Base-by-base conservation (phyloP, 306 rosid species). In the Cucurbita argyrosperma region DNA sequence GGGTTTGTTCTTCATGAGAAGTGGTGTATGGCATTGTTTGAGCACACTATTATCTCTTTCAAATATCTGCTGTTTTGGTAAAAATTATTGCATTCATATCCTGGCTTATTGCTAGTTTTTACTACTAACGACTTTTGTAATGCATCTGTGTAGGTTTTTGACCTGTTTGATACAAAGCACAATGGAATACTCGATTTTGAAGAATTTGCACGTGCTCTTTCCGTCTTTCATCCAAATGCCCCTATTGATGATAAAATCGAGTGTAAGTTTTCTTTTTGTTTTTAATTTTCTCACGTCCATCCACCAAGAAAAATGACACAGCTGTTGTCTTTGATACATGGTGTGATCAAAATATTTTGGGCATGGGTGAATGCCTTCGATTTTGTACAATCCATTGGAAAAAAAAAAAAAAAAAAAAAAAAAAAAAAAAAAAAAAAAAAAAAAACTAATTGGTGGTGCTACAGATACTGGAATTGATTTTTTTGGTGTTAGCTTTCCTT, bases 141-240 rank as follows among this genome's bases (percentile, higher is more conserved):
- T 81, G 81, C 37, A 59, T 76, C 80, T 76, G 82, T 79, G 61
- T 65, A 91, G 97, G 97, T 91, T 74, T 89, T 89, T 83, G 91
- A 91, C 68, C 80, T 87, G 88, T 91, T 91, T 77, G 96, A 89
- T 72, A 76, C 76, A 70, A 81, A 83, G 76, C 89, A 89, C 37
- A 79, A 77, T 66, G 96, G 96, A 55, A 80, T 79, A 72, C 93
- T 91, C 55, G 90, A 82, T 84, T 91, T 91, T 79, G 83, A 83
- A 66, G 93, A 85, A 80, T 91, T 91, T 84, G 97, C 91, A 10
- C 88, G 79, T 76, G 89, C 96, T 78, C 88, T 91, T 53, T 91
- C 97, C 16, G 84, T 89, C 81, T 91, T 91, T 79, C 97, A 91
- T 80, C 97, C 96, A 50, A 87, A 76, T 79, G 97, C 97, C 73